Percentiles rank a stretch among this genome's conserved stretches.
These are phyloP conservation scores for Chrysoporthe cubensis DNA, from an alignment of 2,329 filamentous ascomycete species.

Conservation along the genomic window DNA sequence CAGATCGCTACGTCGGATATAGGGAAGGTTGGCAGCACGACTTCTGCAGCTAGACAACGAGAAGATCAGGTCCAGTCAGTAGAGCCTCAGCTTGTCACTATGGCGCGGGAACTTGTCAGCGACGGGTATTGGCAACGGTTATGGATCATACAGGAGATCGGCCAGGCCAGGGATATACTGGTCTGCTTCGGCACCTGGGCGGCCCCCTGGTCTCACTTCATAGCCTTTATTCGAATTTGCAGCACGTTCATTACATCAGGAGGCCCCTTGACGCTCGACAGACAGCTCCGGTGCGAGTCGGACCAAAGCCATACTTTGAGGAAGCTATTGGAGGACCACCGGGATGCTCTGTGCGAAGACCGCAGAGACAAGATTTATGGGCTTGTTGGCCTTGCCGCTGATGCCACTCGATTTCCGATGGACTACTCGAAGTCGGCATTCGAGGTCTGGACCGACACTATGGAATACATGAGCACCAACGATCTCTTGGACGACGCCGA, in stretches of 20 bases:
- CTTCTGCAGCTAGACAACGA: neutral
- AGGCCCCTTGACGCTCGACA: constrained; percentile 30
- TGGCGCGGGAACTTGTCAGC: neutral
- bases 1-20: neutral
- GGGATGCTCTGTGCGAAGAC: constrained; percentile 34
- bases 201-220: constrained; percentile 31
- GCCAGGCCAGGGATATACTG: constrained; percentile 31
- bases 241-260: neutral
- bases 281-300: constrained; percentile 28
- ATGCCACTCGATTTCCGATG: constrained; percentile 34
- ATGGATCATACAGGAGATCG: constrained; percentile 38
- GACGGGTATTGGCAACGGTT: constrained; percentile 17
- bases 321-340: constrained; percentile 33
- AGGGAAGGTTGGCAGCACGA: neutral
- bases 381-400: constrained; percentile 35
- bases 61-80: neutral
- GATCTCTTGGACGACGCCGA: constrained; percentile 1
- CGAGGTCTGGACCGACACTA: constrained; percentile 37
- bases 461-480: constrained; percentile 32
- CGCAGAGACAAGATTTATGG: constrained; percentile 39
- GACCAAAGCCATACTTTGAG: constrained; percentile 28
- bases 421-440: constrained; percentile 35
- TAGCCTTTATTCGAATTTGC: constrained; percentile 26
- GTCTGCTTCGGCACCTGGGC: constrained; percentile 32
- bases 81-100: neutral